phyloP scores from a whole-genome alignment of 169 alveolate species.

The Plasmodium fragile region DNA sequence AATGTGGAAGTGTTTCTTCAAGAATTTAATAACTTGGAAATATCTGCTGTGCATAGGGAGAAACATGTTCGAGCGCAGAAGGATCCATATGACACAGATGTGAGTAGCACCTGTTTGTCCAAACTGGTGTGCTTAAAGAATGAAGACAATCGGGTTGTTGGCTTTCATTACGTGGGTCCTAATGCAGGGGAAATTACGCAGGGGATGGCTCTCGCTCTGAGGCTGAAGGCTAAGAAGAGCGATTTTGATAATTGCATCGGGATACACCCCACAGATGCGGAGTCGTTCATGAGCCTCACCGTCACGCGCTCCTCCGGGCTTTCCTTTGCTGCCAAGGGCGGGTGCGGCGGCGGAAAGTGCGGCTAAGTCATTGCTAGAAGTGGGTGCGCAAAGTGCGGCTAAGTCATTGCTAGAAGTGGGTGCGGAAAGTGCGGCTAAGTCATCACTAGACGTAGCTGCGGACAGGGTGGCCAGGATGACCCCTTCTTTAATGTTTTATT shows the following conservation, averaged over 20 bases:
- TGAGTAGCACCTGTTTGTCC: constrained; percentile 91
- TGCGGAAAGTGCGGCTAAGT: constrained; percentile 92
- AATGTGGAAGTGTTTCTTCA: constrained; percentile 91
- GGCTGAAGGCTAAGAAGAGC: constrained; percentile 93
- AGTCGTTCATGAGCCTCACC: constrained; percentile 88
- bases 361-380: constrained; percentile 78
- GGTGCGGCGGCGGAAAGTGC: constrained; percentile 97
- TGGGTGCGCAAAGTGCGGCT: neutral
- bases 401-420: neutral
- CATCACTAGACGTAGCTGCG: neutral
- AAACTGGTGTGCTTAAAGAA: constrained; percentile 93
- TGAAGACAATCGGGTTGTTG: constrained; percentile 93
- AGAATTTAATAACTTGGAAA: constrained; percentile 93
- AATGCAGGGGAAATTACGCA: constrained; percentile 99
- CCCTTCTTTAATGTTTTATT: neutral
- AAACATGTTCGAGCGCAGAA: constrained; percentile 77
- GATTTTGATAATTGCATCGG: constrained; percentile 94
- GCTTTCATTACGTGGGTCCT: constrained; percentile 98
- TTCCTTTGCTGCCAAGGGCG: constrained; percentile 92
- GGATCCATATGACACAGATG: constrained; percentile 86
- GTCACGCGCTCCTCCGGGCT: constrained; percentile 92
- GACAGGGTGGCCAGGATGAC: neutral
- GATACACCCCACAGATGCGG: constrained; percentile 99
- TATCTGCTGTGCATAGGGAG: constrained; percentile 87
- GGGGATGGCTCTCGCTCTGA: constrained; percentile 96